Percentiles rank a stretch among this genome's conserved stretches.
Conservation (phyloP, 805 yeast genomes). For the Myxozyma udenii region DNA sequence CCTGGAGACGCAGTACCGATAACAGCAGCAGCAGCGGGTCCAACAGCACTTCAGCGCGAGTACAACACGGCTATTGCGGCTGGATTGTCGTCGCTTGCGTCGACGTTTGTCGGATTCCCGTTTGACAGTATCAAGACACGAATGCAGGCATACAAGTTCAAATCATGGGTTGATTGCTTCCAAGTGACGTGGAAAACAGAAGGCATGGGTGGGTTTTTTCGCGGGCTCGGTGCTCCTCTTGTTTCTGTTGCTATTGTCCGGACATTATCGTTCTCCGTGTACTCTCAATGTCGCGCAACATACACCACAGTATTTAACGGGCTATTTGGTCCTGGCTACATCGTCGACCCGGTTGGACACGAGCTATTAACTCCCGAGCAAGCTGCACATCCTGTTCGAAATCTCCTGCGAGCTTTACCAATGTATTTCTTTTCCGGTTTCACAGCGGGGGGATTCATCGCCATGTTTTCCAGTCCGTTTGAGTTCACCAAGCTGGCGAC, state of each 20-base stretch:
- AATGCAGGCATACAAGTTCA: conserved; percentile 73
- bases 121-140: conserved; percentile 83
- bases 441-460: conserved; percentile 61
- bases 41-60: conserved; percentile 15
- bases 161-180: conserved; percentile 56
- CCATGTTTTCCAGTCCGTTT: conserved; percentile 74
- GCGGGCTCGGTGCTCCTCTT: conserved; percentile 53
- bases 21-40: not conserved
- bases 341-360: conserved; percentile 18
- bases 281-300: conserved; percentile 53
- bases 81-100: conserved; percentile 57
- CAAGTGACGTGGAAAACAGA: conserved; percentile 54
- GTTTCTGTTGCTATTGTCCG: conserved; percentile 45
- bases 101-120: conserved; percentile 77
- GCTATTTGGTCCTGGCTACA: conserved; percentile 9
- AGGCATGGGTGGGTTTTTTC: conserved; percentile 66
- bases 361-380: conserved; percentile 17
- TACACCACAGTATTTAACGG: conserved; percentile 11
- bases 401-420: conserved; percentile 23
- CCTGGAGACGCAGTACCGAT: not conserved
- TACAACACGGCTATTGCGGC: conserved; percentile 50
- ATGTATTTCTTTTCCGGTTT: conserved; percentile 51
- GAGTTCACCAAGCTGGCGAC: conserved; percentile 80
- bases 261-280: conserved; percentile 63
- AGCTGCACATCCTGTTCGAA: conserved; percentile 9